Conservation (phyloP, 345 rosid species). For the Iberis pinnata region DNA sequence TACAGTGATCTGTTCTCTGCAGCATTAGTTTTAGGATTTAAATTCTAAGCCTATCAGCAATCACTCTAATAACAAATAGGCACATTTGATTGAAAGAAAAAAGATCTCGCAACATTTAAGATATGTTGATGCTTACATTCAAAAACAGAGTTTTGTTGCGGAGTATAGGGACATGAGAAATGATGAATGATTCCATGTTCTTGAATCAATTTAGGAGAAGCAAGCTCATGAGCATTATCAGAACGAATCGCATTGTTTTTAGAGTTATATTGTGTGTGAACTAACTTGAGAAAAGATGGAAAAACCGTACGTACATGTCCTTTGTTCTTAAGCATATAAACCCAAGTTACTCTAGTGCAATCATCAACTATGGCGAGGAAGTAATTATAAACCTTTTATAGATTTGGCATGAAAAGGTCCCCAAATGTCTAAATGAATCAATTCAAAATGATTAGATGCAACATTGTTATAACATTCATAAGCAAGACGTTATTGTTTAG, state of each 20-base stretch:
- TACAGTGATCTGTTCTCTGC: too few relatives aligned
- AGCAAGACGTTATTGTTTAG: neutral
- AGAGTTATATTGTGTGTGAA: neutral
- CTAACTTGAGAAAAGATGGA: neutral
- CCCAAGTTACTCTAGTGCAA: neutral
- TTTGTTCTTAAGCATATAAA: neutral
- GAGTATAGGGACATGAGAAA: neutral
- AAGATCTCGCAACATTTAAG: neutral
- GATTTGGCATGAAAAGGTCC: neutral
- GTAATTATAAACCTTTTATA: neutral
- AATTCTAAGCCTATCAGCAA: too few relatives aligned
- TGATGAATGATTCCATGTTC: neutral
- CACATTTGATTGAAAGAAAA: neutral
- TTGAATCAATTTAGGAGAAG: neutral
- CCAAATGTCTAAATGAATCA: neutral
- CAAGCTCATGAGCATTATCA: neutral
- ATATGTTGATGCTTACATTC: neutral
- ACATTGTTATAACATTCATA: too few relatives aligned
- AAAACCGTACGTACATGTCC: too few relatives aligned
- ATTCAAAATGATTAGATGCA: neutral
- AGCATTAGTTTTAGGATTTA: too few relatives aligned
- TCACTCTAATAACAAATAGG: neutral
- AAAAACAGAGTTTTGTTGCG: neutral
- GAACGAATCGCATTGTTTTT: neutral
- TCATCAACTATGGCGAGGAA: neutral